Evolutionary conservation across 371 early-diverging fungal species (phyloP).

Genomic region (Dentiscutata heterogama): DNA sequence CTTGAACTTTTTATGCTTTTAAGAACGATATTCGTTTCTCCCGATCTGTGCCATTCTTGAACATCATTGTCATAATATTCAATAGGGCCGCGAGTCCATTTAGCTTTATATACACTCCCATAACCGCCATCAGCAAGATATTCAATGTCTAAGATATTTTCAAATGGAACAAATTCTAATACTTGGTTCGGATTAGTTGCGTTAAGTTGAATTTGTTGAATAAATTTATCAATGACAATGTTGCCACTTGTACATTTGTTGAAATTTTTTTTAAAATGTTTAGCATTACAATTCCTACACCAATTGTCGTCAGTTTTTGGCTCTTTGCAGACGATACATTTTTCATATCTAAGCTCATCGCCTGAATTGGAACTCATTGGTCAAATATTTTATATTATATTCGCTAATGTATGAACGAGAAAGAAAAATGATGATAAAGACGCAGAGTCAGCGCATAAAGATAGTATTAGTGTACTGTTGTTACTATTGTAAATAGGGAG

Average conservation of each 20-base stretch:
- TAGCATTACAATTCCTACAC: conserved; percentile 1
- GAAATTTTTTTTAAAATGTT: conserved; percentile 22
- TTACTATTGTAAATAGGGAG: too few species aligned
- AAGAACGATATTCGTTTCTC: not conserved
- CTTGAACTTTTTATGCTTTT: not conserved
- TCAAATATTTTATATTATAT: too few species aligned
- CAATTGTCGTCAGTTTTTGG: not conserved
- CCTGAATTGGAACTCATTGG: too few species aligned
- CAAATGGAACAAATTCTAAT: not conserved
- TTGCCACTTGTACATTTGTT: not conserved
- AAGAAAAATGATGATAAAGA: too few species aligned
- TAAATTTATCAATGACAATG: not conserved
- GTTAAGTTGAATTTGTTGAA: not conserved
- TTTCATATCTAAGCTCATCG: not conserved
- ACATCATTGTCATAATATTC: not conserved
- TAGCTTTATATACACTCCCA: not conserved
- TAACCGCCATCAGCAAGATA: not conserved
- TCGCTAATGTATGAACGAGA: too few species aligned
- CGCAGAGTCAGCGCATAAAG: too few species aligned
- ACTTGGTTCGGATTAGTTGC: not conserved
- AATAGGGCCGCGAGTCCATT: not conserved
- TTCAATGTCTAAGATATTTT: not conserved
- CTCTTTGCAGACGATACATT: not conserved
- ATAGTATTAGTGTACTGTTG: too few species aligned
- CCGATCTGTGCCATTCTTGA: not conserved